These are phyloP conservation scores for Mycena metata DNA, from an alignment of 768 basidiomycete genomes.

Conservation along the genomic window DNA sequence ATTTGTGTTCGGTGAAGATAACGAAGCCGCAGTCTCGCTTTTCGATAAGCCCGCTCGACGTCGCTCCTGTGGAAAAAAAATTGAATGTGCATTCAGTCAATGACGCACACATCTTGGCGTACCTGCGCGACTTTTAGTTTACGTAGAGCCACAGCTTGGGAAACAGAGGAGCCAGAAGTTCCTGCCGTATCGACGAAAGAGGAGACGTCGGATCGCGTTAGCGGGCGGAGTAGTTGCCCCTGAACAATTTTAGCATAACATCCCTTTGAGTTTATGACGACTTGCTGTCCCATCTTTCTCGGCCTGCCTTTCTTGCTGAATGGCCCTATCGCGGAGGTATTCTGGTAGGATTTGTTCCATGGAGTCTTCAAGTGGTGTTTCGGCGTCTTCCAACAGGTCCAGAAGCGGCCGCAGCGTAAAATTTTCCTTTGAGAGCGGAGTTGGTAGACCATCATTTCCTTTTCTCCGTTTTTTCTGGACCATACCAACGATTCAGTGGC, in stretches of 20 bases:
- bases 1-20: conserved; percentile 8
- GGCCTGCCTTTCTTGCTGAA: conserved; percentile 39
- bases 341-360: conserved; percentile 52
- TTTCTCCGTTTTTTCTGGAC: conserved; percentile 42
- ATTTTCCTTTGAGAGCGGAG: conserved; percentile 12
- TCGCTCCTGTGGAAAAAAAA: conserved; percentile 49
- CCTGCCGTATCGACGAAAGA: conserved; percentile 48
- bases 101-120: conserved; percentile 30
- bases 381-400: conserved; percentile 27
- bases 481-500: not conserved
- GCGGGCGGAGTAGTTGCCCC: conserved; percentile 54
- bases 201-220: conserved; percentile 58
- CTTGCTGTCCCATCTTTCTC: conserved; percentile 42
- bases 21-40: conserved; percentile 37
- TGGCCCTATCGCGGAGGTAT: conserved; percentile 47
- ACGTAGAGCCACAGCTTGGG: conserved; percentile 53
- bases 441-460: conserved; percentile 38
- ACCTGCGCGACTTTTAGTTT: conserved; percentile 63
- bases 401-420: conserved; percentile 36
- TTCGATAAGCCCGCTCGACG: conserved; percentile 41
- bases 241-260: conserved; percentile 34
- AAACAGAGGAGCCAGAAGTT: conserved; percentile 39
- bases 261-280: conserved; percentile 17
- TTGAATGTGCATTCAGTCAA: not conserved
- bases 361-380: conserved; percentile 49